phyloP scores from a whole-genome alignment of 176 grass and related monocot species.

The Cenchrus fungigraminus region DNA sequence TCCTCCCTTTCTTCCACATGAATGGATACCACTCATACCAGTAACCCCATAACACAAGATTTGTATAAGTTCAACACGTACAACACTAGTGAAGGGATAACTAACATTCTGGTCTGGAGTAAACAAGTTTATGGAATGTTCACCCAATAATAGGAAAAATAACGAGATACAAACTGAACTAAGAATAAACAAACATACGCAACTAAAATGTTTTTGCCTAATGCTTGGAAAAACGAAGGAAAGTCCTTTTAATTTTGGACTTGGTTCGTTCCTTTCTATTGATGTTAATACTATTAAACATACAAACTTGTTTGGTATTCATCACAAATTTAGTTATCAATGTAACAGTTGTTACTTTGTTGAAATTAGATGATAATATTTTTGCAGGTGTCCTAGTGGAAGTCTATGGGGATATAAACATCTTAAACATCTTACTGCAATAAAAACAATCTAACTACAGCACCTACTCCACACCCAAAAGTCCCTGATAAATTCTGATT shows the following conservation, averaged over 20 bases:
- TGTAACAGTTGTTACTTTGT: background rate
- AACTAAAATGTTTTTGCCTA: slow-evolving; percentile 4
- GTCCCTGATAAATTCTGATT: slow-evolving; percentile 8
- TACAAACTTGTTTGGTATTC: background rate
- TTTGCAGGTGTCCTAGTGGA: background rate
- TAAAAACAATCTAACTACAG: background rate
- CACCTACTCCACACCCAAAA: background rate
- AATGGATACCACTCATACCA: background rate
- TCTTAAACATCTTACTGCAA: background rate
- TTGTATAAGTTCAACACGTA: background rate
- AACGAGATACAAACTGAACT: background rate
- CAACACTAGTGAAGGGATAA: background rate
- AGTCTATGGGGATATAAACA: background rate
- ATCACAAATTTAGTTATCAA: background rate
- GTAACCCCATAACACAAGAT: background rate
- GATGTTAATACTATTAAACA: background rate
- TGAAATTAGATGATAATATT: background rate
- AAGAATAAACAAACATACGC: background rate
- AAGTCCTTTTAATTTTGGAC: background rate
- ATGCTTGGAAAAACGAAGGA: background rate
- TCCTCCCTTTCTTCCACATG: too few relatives aligned
- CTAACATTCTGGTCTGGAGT: background rate
- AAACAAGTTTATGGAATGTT: background rate
- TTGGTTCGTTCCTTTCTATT: background rate
- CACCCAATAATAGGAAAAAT: background rate